Conservation (phyloP, 768 basidiomycete species). For the Pholiota conissans region DNA sequence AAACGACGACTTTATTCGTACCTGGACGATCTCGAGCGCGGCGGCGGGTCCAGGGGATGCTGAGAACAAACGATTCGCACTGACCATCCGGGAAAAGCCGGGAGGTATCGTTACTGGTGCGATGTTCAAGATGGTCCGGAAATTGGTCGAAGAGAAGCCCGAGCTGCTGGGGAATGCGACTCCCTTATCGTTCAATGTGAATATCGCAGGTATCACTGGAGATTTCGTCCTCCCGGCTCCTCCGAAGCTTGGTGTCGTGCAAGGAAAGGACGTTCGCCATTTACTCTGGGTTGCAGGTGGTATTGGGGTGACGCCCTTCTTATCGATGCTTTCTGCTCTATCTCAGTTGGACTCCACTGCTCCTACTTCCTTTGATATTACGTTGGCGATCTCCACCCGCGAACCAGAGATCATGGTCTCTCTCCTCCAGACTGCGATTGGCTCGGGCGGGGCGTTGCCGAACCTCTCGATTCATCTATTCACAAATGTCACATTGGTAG, state of each 20-base stretch:
- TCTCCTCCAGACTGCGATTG: slow-evolving; percentile 35
- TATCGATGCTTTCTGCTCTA: slow-evolving; percentile 46
- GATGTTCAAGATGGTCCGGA: slow-evolving; percentile 49
- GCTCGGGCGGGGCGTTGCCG: slow-evolving; percentile 12
- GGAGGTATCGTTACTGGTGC: slow-evolving; percentile 57
- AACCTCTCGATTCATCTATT: slow-evolving; percentile 42
- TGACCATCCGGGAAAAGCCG: slow-evolving; percentile 54
- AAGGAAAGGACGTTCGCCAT: slow-evolving; percentile 12
- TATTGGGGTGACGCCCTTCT: slow-evolving; percentile 64
- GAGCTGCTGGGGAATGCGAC: slow-evolving; percentile 41
- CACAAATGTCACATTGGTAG: slow-evolving; percentile 18
- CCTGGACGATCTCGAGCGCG: slow-evolving; percentile 56
- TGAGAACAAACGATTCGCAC: slow-evolving; percentile 27
- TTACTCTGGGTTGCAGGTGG: slow-evolving; percentile 65
- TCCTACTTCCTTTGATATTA: slow-evolving; percentile 40
- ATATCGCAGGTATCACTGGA: slow-evolving; percentile 55
- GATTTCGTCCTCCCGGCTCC: slow-evolving; percentile 35
- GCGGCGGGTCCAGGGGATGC: slow-evolving; percentile 11
- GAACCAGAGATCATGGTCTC: slow-evolving; percentile 53
- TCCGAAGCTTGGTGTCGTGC: not conserved
- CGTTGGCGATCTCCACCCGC: slow-evolving; percentile 48
- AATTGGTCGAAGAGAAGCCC: slow-evolving; percentile 37
- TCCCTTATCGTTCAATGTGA: slow-evolving; percentile 38
- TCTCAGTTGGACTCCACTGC: slow-evolving; percentile 13
- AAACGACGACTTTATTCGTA: slow-evolving; percentile 64